Evolutionary conservation across 805 yeast species (phyloP), one percentile per base, ranked within the genome.

Genomic region (Scheffersomyces lignosus): DNA sequence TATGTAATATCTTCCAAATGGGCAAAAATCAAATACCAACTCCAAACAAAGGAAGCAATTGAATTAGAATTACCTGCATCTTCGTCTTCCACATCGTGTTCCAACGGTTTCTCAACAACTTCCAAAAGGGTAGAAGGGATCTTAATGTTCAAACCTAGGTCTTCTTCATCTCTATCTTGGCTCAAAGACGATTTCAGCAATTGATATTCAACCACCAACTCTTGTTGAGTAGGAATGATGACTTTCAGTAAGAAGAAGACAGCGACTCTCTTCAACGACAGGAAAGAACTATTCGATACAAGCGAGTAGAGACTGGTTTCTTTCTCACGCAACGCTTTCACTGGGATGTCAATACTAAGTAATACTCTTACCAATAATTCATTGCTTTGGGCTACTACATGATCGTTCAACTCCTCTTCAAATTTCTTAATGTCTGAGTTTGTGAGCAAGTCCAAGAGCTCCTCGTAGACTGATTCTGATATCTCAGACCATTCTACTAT

Each of bases 1-100:
- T 78, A 79, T 1, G 93, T 78, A 4, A 84, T 73, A 40, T 80
- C 78, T 34, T 73, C 70, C 53, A 88, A 84, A 56, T 80, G 80
- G 18, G 62, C 64, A 44, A 85, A 70, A 0, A 85, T 57, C 36
- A 87, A 63, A 43, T 62, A 64, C 95, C 95, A 89, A 38, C 78
- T 64, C 81, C 86, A 82, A 23, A 31, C 39, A 10, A 38, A 18
- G 18, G 35, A 15, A 10, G 24, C 24, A 7, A 20, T 10, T 28
- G 17, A 6, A n/a, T 6, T 8, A 15, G 14, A 15, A 26, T 5
- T 10, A 6, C 15, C 27, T 20, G 10, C 9, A 7, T 10, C 24
- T 7, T 20, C 24, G 10, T 40, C 48, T 5, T 38, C 43, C 4
- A 44, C 35, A 10, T 43, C 48, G 6, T 66, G 64, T 28, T 71